Base-by-base conservation (phyloP, 164 flowering plant genomes). In the Aristolochia fimbriata region DNA sequence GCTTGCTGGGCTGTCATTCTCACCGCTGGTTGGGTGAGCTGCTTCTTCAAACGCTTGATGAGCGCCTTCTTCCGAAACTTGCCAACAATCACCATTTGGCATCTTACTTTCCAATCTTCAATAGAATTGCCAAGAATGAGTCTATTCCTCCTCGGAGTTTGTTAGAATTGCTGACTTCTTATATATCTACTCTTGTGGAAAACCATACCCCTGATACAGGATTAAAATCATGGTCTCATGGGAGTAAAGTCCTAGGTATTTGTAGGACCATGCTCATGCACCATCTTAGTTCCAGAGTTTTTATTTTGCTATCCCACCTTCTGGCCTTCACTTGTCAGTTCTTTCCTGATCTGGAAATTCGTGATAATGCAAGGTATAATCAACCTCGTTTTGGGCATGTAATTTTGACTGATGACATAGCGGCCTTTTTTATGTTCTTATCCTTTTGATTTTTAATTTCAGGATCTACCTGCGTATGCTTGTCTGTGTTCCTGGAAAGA, bases 331-430 rank as follows among this genome's bases (percentile, higher is more conserved):
- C 80, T 21, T 79, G 88, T 70, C 88, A 86, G 41, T 82, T 76
- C 72, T 90, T 93, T 70, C 98, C 98, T 50, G 97, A 93, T 75
- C 56, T 93, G 81, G 97, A 93, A 74, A 80, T 93, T 68, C 96
- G 99, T 65, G 99, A 93, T 62, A 80, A 76, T 85, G 96, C 97
- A 71, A 88, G 97, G 99, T 93, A 80, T 37, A 62, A 27, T 6
- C 46, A 43, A 37, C 19, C 47, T 19, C 22, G 15, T 58, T 12
- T 58, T 41, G 13, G 15, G 15, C 15, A 12, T 8, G 7, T 20
- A 22, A 0, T 20, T 43, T 37, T 41, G 9, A 15, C 49, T 43
- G 23, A 43, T 43, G 13, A 24, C 24, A n/a, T 56, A 7, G 11
- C 31, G 31, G 6, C 22, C 19, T 56, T 19, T 56, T 15, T 31